These are phyloP conservation scores for Cladosporium halotolerans DNA, from an alignment of 2,329 filamentous ascomycete genomes.

Conservation along the genomic window DNA sequence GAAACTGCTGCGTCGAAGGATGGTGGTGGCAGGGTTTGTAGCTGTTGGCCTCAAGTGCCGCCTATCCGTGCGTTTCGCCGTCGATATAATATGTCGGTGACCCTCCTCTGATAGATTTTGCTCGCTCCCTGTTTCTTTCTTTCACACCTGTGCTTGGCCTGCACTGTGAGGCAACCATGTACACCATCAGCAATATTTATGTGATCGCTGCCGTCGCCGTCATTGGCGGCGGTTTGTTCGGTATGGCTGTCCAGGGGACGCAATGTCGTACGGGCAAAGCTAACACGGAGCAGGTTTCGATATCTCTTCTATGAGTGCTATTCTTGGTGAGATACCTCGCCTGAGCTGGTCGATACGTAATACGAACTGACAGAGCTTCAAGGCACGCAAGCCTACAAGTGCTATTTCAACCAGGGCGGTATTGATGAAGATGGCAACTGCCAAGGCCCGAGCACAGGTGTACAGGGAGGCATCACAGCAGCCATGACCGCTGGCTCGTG, in stretches of 20 bases:
- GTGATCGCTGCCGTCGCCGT: conserved; percentile 52
- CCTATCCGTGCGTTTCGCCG: conserved; percentile 7
- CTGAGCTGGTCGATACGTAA: conserved; percentile 27
- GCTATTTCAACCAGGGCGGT: conserved; percentile 58
- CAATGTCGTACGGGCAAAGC: background rate
- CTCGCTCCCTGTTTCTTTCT: background rate
- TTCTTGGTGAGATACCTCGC: conserved; percentile 22
- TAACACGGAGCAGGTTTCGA: conserved; percentile 48
- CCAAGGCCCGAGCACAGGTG: conserved; percentile 46
- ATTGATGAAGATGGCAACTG: conserved; percentile 36
- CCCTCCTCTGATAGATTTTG: background rate
- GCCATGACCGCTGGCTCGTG: conserved; percentile 67
- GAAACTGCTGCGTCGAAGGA: background rate
- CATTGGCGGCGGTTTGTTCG: conserved; percentile 64
- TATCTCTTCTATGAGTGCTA: conserved; percentile 64
- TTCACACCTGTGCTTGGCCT: background rate
- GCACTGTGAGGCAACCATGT: conserved; percentile 16
- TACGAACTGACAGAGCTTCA: conserved; percentile 42
- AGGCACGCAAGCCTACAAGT: conserved; percentile 58
- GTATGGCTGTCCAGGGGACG: conserved; percentile 26
- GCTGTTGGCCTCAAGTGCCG: background rate
- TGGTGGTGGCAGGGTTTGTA: background rate
- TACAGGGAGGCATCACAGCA: conserved; percentile 63
- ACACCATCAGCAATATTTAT: conserved; percentile 51
- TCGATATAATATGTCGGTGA: background rate